These are phyloP conservation scores for Lithocarpus polystachyus DNA, from an alignment of 306 rosid genomes.

Conservation along the genomic window DNA sequence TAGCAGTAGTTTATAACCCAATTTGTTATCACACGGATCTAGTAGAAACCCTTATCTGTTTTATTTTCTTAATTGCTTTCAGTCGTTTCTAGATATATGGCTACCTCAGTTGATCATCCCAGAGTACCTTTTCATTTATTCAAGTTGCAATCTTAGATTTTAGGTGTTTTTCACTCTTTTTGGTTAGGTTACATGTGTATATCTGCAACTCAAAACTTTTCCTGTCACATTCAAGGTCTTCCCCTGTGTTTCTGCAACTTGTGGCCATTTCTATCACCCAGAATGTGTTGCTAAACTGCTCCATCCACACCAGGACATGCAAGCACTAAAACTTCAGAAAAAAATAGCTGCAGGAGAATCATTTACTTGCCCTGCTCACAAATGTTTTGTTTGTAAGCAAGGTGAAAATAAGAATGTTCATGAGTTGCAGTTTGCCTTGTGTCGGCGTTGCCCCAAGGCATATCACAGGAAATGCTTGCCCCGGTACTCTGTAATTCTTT, in stretches of 20 bases:
- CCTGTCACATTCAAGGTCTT: conserved; percentile 45
- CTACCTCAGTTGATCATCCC: neutral
- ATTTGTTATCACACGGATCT: neutral
- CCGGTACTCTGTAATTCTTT: conserved; percentile 26
- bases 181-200: neutral
- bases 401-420: conserved; percentile 46
- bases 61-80: neutral
- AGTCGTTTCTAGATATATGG: neutral
- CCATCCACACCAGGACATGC: conserved; percentile 17
- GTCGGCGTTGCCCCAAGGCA: conserved; percentile 69
- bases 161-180: neutral
- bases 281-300: conserved; percentile 53
- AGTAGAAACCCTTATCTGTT: neutral
- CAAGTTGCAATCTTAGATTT: conserved; percentile 5
- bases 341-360: conserved; percentile 43
- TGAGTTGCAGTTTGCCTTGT: conserved; percentile 57
- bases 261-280: conserved; percentile 66
- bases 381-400: conserved; percentile 43
- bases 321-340: conserved; percentile 30
- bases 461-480: conserved; percentile 76
- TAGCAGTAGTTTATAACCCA: neutral
- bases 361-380: conserved; percentile 65
- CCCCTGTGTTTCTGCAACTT: conserved; percentile 49
- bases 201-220: neutral
- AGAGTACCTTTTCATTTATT: neutral